Evolutionary conservation across 371 early-diverging fungal species (phyloP).

Genomic region (Mortierella polycephala): DNA sequence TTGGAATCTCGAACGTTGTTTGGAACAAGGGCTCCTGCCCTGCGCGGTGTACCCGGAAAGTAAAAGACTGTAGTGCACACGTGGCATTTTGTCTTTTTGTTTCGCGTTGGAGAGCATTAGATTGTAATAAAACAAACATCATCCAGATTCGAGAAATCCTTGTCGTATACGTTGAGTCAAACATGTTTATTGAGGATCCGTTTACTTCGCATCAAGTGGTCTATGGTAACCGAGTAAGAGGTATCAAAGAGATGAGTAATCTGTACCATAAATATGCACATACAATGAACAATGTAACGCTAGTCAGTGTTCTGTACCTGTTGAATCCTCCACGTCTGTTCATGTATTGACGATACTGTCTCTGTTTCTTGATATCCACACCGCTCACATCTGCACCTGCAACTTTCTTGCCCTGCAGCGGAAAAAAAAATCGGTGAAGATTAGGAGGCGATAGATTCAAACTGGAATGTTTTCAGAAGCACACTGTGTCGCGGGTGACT

Average conservation of each 20-base stretch:
- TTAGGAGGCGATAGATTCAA: background rate
- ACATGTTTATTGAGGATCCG: background rate
- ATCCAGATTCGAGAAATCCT: background rate
- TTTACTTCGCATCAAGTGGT: constrained; percentile 21
- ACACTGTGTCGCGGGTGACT: background rate
- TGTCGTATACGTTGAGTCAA: background rate
- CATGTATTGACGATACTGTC: constrained; percentile 96
- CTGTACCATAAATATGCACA: background rate
- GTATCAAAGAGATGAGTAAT: background rate
- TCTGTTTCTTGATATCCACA: constrained; percentile 77
- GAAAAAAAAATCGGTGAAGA: background rate
- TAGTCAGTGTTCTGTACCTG: constrained; percentile 29
- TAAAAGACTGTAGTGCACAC: constrained; percentile 5
- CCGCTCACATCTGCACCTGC: constrained; percentile 74
- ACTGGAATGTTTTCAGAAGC: background rate
- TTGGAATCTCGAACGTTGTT: constrained; percentile 46
- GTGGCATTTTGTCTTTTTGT: background rate
- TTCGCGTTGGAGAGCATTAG: background rate
- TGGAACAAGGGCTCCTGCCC: constrained; percentile 35
- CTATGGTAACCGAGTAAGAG: background rate
- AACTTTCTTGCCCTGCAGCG: constrained; percentile 69
- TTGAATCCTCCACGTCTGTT: constrained; percentile 95
- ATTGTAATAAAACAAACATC: constrained; percentile 1
- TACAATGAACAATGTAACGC: background rate
- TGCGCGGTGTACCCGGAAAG: constrained; percentile 51